Evolutionary conservation across 1,139 yeast species (phyloP).

Genomic region (Kazachstania sp.): DNA sequence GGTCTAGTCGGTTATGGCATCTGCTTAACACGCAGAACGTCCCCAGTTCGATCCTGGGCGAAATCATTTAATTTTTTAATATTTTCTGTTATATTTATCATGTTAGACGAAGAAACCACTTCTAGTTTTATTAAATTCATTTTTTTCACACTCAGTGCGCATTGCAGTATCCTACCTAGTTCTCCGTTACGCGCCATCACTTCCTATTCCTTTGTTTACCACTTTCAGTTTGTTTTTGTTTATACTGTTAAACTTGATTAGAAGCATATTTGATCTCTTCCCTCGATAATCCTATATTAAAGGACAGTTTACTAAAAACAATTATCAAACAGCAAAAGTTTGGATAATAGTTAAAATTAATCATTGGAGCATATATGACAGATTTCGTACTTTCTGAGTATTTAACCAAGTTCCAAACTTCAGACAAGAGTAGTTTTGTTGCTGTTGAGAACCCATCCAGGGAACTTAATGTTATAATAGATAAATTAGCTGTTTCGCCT

Average conservation of each 20-base stretch:
- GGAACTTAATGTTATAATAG: conserved; percentile 48
- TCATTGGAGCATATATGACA: conserved; percentile 11
- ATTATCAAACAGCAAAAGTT: too few species aligned
- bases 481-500: conserved; percentile 56
- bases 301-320: too few species aligned
- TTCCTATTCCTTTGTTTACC: background rate
- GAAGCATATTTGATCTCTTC: too few species aligned
- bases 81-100: background rate
- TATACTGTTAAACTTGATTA: background rate
- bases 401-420: conserved; percentile 52
- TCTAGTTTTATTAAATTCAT: background rate
- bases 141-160: background rate
- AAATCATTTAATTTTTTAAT: conserved; percentile 46
- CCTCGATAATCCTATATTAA: too few species aligned
- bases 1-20: conserved; percentile 99
- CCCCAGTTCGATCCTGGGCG: conserved; percentile 99
- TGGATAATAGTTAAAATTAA: too few species aligned
- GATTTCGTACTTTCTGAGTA: conserved; percentile 57
- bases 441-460: conserved; percentile 38
- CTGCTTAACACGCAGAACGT: conserved; percentile 99
- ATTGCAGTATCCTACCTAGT: background rate
- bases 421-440: conserved; percentile 45
- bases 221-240: background rate
- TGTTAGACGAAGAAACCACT: background rate
- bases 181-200: background rate